A percentile compares a stretch with the other conserved stretches of the same genome.
These are phyloP conservation scores for Termitomyces sp. DNA, from an alignment of 768 basidiomycete genomes.

Conservation along the genomic window DNA sequence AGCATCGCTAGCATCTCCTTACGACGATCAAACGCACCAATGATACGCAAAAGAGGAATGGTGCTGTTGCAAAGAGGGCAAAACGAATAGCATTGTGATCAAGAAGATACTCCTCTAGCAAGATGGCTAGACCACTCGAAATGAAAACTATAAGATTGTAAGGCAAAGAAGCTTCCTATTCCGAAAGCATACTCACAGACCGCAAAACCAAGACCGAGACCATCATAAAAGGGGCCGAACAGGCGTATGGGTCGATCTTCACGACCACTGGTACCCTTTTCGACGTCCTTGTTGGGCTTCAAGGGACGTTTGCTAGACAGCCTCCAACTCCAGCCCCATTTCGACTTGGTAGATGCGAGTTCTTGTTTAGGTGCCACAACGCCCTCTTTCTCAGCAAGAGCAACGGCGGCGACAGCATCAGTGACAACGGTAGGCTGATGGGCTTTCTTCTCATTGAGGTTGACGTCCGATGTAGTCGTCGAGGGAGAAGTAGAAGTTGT, in stretches of 20 bases:
- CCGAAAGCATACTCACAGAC: constrained; percentile 42
- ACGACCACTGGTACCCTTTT: constrained; percentile 37
- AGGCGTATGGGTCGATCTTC: constrained; percentile 47
- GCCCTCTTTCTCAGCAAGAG: constrained; percentile 25
- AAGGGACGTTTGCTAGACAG: constrained; percentile 31
- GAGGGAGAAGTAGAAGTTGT: constrained; percentile 38
- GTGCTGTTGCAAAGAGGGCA: constrained; percentile 55
- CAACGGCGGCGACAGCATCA: constrained; percentile 27
- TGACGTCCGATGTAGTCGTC: constrained; percentile 45
- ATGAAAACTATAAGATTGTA: constrained; percentile 51
- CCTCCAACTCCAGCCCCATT: constrained; percentile 50
- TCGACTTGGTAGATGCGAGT: constrained; percentile 21
- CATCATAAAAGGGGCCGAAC: constrained; percentile 69
- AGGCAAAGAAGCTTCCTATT: neutral
- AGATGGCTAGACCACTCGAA: constrained; percentile 48
- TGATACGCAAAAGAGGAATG: constrained; percentile 73
- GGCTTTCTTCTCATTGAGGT: constrained; percentile 45
- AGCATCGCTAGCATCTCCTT: neutral
- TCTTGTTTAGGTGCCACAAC: constrained; percentile 13
- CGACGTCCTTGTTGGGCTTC: constrained; percentile 35
- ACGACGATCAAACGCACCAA: constrained; percentile 40
- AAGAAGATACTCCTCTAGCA: constrained; percentile 63
- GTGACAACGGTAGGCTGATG: constrained; percentile 21
- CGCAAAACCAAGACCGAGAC: constrained; percentile 61
- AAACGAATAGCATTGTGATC: constrained; percentile 65